phyloP scores from a whole-genome alignment of 2,329 filamentous ascomycete genomes.

The Beauveria pseudobassiana region DNA sequence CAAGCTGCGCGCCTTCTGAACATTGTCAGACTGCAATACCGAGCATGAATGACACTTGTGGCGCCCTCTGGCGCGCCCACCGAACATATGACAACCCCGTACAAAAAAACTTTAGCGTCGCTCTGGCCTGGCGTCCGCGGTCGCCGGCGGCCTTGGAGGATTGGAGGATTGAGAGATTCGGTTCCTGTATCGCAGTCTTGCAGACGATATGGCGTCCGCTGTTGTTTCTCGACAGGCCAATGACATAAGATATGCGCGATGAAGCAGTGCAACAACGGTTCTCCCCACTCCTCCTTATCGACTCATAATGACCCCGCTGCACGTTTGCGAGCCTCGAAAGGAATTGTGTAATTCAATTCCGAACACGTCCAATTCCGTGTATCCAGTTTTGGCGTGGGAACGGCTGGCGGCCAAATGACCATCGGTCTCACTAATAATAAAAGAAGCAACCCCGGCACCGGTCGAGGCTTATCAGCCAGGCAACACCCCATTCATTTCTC shows the following conservation, averaged over 20 bases:
- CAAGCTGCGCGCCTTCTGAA: slow-evolving; percentile 1
- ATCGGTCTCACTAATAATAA: background rate
- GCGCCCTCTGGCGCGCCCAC: slow-evolving; percentile 5
- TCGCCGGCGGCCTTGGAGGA: background rate
- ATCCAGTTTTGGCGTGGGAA: slow-evolving; percentile 3
- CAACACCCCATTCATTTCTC: background rate
- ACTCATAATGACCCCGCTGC: background rate
- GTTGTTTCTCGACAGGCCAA: too few species aligned
- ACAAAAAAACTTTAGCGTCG: background rate
- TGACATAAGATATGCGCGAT: background rate
- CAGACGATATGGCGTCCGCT: background rate
- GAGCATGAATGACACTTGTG: background rate
- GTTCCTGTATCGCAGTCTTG: background rate
- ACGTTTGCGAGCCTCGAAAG: too few species aligned
- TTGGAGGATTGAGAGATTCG: background rate
- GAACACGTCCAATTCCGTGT: background rate
- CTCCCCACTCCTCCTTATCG: background rate
- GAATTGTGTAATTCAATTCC: slow-evolving; percentile 1
- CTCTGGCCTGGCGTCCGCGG: background rate
- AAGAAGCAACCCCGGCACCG: background rate
- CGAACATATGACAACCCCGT: background rate
- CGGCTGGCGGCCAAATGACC: slow-evolving; percentile 5
- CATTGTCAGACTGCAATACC: background rate
- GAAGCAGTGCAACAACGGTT: too few species aligned
- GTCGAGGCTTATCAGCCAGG: background rate